Base-by-base conservation (phyloP, 169 alveolate genomes). In the Plasmodium cynomolgi region DNA sequence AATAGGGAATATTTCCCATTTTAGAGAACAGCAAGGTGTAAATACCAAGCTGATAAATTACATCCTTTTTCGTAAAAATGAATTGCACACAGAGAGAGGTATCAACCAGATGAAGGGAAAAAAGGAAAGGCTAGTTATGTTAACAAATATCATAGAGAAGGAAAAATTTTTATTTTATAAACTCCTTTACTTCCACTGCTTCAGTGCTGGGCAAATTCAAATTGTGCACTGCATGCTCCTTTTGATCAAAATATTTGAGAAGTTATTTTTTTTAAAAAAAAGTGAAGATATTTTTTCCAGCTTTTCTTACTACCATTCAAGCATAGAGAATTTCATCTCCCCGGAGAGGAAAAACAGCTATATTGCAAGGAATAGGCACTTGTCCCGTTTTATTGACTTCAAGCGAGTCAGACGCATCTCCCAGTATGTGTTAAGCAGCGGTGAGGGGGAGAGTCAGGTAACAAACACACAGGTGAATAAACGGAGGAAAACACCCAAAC, bases 121-220 rank as follows among this genome's bases (percentile, higher is more conserved):
- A 75, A 77, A 33, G 31, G 84, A 75, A 85, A 85, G 39, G 26
- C 62, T 85, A 26, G 79, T 77, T 2, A 75, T 91, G 13, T 20
- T 91, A 33, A 41, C 91, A 41, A 44, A 34, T 13, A 73, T 91
- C 37, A 50, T 91, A 34, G 47, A 72, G 56, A 81, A 82, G 37
- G 95, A 91, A 73, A 91, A 81, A 72, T 68, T 73, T 47, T 11
- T 91, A 5, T 91, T 91, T 47, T 91, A 91, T 47, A 91, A 91
- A 33, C 29, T 91, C 15, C 81, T 91, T n/a, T 91, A 81, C 62
- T 91, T 91, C 47, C 95, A 91, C n/a, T 91, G 92, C 33, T 91
- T 91, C 13, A 91, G 84, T 50, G 83, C 95, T 29, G 95, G 95
- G 11, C 95, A 91, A 82, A 29, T 91, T 81, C 95, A 91, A 62